Evolutionary conservation across 768 basidiomycete species (phyloP), one percentile per base, ranked within the genome.

Genomic region (Termitomyces sp.): DNA sequence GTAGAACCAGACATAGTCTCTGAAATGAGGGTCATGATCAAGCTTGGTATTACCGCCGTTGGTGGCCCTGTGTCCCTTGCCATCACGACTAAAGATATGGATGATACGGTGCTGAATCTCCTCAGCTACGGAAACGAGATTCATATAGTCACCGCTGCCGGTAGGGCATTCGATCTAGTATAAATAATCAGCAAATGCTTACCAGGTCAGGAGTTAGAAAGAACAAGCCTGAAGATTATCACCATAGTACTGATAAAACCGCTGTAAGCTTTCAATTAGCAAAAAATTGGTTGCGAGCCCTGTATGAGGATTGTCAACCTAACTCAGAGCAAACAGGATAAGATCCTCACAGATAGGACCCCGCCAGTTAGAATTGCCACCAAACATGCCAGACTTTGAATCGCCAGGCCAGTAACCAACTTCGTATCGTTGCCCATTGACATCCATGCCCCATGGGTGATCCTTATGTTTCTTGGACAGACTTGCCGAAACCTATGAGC

Each of bases 101-200:
- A 98, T 99, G 61, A 98, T 86, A n/a, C 97, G 88, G 68, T 98
- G 96, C 71, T 98, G 97, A 56, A 99, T 94, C 72, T 99, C 97
- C 66, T 98, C 96, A 6, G 97, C 94, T 20, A 96, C 94, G 58
- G 84, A 81, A 10, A 88, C 92, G 8, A 99, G 84, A 68, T 94
- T 92, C 94, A 98, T 98, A 72, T 88, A 93, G 64, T 97, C 95
- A n/a, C 97, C 97, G 61, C 88, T 91, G 28, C 94, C 94, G 0
- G 93, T 94, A 5, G 97, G 97, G 66, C 97, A 99, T 72, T 99
- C 97, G 30, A 96, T 88, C 77, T 83, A 54, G 45, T 44, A 40
- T 26, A 30, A 59, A 5, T 48, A 22, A 45, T 24, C 60, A 48
- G 49, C 22, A 10, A 13, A 28, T 20, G 16, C 13, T 6, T 38